Conservation (phyloP, 2,329 filamentous ascomycete species). For the Phyllosticta paracitricarpa region DNA sequence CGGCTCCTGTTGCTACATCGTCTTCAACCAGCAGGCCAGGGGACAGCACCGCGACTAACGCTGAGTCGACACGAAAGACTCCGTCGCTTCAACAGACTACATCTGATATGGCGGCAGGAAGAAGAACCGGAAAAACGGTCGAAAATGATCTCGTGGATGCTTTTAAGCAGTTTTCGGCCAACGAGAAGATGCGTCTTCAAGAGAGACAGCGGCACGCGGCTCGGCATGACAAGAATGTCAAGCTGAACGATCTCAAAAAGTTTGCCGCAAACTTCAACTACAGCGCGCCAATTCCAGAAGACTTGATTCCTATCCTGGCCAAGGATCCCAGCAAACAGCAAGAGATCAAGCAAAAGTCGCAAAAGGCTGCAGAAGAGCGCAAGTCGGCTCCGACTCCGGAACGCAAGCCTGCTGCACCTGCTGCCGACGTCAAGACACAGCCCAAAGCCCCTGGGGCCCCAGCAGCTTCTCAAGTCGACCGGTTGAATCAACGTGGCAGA, state of each 20-base stretch:
- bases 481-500: conserved; percentile 12
- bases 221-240: conserved; percentile 74
- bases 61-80: background rate
- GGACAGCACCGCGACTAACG: background rate
- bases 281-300: conserved; percentile 79
- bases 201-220: conserved; percentile 45
- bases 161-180: conserved; percentile 55
- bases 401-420: conserved; percentile 22
- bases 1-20: conserved; percentile 20
- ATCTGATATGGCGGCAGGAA: conserved; percentile 12
- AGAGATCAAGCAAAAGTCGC: conserved; percentile 81
- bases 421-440: conserved; percentile 26
- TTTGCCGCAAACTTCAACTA: conserved; percentile 94
- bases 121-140: conserved; percentile 43
- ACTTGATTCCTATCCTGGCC: conserved; percentile 87
- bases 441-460: conserved; percentile 20
- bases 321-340: conserved; percentile 95
- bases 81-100: conserved; percentile 4
- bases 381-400: conserved; percentile 26
- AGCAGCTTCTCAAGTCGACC: conserved; percentile 38
- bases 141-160: conserved; percentile 52
- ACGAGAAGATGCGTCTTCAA: conserved; percentile 50
- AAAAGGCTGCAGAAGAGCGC: conserved; percentile 57
- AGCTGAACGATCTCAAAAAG: conserved; percentile 87
- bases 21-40: conserved; percentile 17